Percentiles rank a stretch among this genome's conserved stretches.
Conservation (phyloP, 2,329 filamentous ascomycete species). For the Bipolaris cookei region DNA sequence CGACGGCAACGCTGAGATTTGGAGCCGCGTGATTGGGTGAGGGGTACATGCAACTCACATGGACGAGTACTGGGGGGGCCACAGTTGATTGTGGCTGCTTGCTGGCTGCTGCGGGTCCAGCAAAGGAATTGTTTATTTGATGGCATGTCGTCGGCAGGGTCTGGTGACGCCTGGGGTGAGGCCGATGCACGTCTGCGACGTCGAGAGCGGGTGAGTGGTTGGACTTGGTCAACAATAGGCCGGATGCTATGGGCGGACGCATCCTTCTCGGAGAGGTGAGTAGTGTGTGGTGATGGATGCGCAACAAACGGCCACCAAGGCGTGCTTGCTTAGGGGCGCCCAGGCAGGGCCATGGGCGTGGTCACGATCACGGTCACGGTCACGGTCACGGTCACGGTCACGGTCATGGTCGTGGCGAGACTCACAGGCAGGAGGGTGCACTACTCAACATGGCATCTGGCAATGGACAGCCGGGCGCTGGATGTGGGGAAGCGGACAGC, state of each 20-base stretch:
- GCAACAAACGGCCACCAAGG: no score
- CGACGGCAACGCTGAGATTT: conserved; percentile 42
- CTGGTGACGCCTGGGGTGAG: conserved; percentile 36
- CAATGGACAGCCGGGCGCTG: not conserved
- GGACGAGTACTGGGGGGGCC: conserved; percentile 26
- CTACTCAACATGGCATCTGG: not conserved
- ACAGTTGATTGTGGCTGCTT: conserved; percentile 39
- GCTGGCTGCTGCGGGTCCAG: conserved; percentile 26
- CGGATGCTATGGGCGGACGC: conserved; percentile 16
- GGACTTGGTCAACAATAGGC: conserved; percentile 28
- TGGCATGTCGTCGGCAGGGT: conserved; percentile 30
- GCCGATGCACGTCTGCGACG: conserved; percentile 26
- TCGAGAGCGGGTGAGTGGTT: conserved; percentile 26
- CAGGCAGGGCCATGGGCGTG: not conserved
- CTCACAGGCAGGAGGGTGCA: no score
- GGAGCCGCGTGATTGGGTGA: conserved; percentile 46
- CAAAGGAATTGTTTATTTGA: conserved; percentile 20
- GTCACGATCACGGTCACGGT: no score
- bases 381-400: no score
- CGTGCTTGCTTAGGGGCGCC: no score
- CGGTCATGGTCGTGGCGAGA: not conserved
- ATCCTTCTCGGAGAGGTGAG: not conserved
- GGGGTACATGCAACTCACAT: conserved; percentile 6
- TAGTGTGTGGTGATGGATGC: no score
- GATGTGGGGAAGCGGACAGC: conserved; percentile 7